Percentiles rank a stretch among this genome's conserved stretches.
phyloP scores from a whole-genome alignment of 805 yeast species.

The Vanderwaltozyma polyspora region DNA sequence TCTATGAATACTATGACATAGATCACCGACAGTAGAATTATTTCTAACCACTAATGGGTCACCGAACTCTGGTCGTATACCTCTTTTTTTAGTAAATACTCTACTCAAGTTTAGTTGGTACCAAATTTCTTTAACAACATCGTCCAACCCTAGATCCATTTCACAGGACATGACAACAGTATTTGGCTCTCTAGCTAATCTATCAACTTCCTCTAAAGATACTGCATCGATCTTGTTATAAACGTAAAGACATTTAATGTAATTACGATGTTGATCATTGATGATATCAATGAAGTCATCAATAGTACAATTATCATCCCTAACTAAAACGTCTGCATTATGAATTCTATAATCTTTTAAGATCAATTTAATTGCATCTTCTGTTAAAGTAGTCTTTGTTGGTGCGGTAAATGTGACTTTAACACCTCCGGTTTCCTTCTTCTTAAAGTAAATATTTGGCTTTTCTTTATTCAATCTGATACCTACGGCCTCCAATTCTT shows the following conservation, averaged over 20 bases:
- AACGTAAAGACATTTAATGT: constrained; percentile 83
- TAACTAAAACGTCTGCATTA: constrained; percentile 83
- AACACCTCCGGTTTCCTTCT: constrained; percentile 85
- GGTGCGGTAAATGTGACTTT: constrained; percentile 74
- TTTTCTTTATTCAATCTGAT: constrained; percentile 71
- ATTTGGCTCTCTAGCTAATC: constrained; percentile 84
- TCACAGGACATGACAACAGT: constrained; percentile 93
- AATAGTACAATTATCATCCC: constrained; percentile 81
- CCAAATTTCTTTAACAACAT: constrained; percentile 90
- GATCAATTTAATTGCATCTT: constrained; percentile 63
- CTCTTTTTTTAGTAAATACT: constrained; percentile 81
- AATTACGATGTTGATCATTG: constrained; percentile 77
- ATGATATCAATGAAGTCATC: constrained; percentile 90
- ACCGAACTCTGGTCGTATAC: constrained; percentile 63
- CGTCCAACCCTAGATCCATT: constrained; percentile 73
- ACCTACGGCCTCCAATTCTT: constrained; percentile 88
- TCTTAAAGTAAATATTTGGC: constrained; percentile 67
- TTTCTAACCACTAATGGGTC: constrained; percentile 89
- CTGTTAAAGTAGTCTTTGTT: constrained; percentile 62
- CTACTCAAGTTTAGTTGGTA: constrained; percentile 68
- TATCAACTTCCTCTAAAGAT: constrained; percentile 84
- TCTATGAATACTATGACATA: constrained; percentile 85
- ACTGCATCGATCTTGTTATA: constrained; percentile 95
- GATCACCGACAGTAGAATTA: constrained; percentile 68
- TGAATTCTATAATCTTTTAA: constrained; percentile 81